A percentile compares a stretch with the other conserved stretches of the same genome.
Conservation (phyloP, 2,329 filamentous ascomycete genomes). For the Gremmenia infestans region DNA sequence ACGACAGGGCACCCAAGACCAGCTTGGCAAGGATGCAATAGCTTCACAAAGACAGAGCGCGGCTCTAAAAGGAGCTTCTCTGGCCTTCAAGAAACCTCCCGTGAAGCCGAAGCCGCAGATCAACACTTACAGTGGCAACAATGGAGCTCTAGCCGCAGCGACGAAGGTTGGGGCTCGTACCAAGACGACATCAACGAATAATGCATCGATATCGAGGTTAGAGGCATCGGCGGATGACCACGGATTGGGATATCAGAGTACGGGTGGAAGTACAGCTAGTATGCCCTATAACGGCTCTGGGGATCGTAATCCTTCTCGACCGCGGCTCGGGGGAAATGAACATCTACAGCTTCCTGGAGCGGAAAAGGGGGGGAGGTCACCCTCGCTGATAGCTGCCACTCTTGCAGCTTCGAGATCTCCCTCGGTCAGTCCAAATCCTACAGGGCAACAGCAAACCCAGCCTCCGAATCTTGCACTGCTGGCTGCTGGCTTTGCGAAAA, state of each 20-base stretch:
- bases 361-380: constrained; percentile 38
- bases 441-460: constrained; percentile 17
- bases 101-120: constrained; percentile 35
- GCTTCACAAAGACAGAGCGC: constrained; percentile 31
- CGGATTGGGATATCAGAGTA: constrained; percentile 12
- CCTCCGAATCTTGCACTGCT: constrained; percentile 2
- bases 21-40: constrained; percentile 14
- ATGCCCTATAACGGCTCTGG: constrained; percentile 9
- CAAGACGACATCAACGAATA: constrained; percentile 4
- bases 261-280: constrained; percentile 18
- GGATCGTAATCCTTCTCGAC: constrained; percentile 11
- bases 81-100: constrained; percentile 42
- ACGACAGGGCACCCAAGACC: constrained; percentile 10
- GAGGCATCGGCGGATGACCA: constrained; percentile 4
- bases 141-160: constrained; percentile 42
- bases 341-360: constrained; percentile 17
- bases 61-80: constrained; percentile 43
- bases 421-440: constrained; percentile 44
- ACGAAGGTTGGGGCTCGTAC: constrained; percentile 33
- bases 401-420: constrained; percentile 57
- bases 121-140: constrained; percentile 36
- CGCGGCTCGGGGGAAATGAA: constrained; percentile 11
- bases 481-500: not conserved
- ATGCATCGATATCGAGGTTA: constrained; percentile 3
- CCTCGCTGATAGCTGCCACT: constrained; percentile 58